Evolutionary conservation across 1,284 basidiomycete genomes (phyloP), one percentile per base, ranked within the genome.

Genomic region (Flammula alnicola): DNA sequence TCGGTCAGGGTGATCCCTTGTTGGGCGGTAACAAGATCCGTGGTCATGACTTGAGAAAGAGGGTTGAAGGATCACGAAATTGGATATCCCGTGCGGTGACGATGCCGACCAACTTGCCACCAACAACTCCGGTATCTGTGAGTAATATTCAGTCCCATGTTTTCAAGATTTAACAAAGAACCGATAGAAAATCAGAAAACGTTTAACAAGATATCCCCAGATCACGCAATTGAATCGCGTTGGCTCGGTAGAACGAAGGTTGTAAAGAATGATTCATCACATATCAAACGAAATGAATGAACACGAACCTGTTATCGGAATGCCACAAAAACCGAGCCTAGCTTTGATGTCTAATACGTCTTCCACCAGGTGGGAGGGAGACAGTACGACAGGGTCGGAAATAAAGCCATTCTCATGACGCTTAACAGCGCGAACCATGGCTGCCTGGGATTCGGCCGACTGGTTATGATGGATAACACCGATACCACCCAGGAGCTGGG

Each of bases 381-480:
- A 87, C 39, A 96, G 78, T 54, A 91, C 94, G 60, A 95, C 81
- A 31, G 97, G 96, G 65, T 98, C 94, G 47, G 92, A 85, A 71
- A 99, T 99, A 77, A 99, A 98, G 7, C 97, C 97, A 68, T 99
- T 99, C 73, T 98, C 95, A 70, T 94, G 94, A 66, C 95, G 91
- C 75, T 99, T 99, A 47, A 99, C 96, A 53, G 92, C 91, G 59
- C 94, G 88, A 59, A 99, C 94, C 93, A 98, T 98, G 42, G 88
- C 86, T 4, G 96, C 97, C 75, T 99, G 97, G 16, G 86, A 84
- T 55, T 85, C 84, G 1, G 95, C 66, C 5, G 91, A 70, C 72
- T 98, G 94, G 72, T 99, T 99, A 76, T 99, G 95, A 73, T 99
- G 96, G 64, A 99, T 98, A 63, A 99, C 93, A 76, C 97, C 96